Conservation (phyloP, 768 basidiomycete genomes). For the Tylopilus balloui region DNA sequence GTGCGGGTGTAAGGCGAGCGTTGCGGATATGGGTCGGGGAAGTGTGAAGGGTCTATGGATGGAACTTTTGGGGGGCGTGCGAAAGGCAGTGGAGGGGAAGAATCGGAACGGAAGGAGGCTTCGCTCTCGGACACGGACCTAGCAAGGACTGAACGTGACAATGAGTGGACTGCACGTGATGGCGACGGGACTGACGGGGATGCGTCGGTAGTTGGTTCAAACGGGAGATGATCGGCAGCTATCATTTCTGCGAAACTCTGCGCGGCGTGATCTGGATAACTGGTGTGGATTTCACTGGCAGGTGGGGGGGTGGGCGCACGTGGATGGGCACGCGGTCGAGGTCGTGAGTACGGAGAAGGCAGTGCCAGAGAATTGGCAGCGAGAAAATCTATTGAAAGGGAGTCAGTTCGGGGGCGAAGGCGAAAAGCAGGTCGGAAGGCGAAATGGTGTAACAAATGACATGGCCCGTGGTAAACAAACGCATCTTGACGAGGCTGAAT, state of each 20-base stretch:
- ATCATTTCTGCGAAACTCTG: constrained; percentile 21
- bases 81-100: constrained; percentile 34
- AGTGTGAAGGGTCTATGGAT: constrained; percentile 58
- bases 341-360: constrained; percentile 33
- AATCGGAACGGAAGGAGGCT: constrained; percentile 35
- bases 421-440: constrained; percentile 13
- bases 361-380: constrained; percentile 28
- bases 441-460: constrained; percentile 16
- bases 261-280: constrained; percentile 21
- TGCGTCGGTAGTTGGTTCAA: constrained; percentile 11
- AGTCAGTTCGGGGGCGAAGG: constrained; percentile 16
- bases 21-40: constrained; percentile 69
- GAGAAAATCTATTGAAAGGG: constrained; percentile 27
- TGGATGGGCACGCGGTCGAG: constrained; percentile 31
- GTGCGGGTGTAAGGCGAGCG: constrained; percentile 43
- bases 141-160: constrained; percentile 33
- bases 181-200: constrained; percentile 24
- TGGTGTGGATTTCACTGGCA: constrained; percentile 22
- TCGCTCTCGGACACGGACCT: constrained; percentile 41
- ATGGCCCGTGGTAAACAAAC: constrained; percentile 23
- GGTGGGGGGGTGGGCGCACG: constrained; percentile 38
- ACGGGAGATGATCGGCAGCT: constrained; percentile 9
- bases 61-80: constrained; percentile 42
- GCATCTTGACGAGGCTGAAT: constrained; percentile 8
- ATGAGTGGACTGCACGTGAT: constrained; percentile 21